These are phyloP conservation scores for Tuctoria greenei DNA, from an alignment of 176 grass and related monocot genomes.

Conservation along the genomic window DNA sequence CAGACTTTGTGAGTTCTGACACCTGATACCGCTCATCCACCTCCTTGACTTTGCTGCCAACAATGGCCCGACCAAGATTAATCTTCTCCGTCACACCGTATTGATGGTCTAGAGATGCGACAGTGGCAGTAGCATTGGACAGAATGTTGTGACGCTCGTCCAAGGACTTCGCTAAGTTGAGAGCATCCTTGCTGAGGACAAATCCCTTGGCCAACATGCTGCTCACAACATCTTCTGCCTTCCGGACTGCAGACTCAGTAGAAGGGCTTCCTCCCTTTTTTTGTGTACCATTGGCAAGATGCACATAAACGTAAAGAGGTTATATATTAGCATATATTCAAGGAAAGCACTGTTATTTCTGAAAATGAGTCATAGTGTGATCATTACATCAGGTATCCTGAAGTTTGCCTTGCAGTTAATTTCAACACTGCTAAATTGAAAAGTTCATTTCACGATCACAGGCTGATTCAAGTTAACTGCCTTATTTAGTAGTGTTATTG, in stretches of 20 bases:
- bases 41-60: slow-evolving; percentile 78
- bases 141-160: slow-evolving; percentile 82
- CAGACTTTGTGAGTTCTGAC: slow-evolving; percentile 68
- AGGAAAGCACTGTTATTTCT: neutral
- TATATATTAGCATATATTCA: slow-evolving; percentile 2
- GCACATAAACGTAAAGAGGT: slow-evolving; percentile 28
- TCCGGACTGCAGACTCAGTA: slow-evolving; percentile 64
- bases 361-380: neutral
- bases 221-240: slow-evolving; percentile 96
- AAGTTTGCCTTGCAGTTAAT: neutral
- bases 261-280: slow-evolving; percentile 47
- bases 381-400: neutral
- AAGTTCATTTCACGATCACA: neutral
- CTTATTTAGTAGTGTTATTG: neutral
- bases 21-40: slow-evolving; percentile 84
- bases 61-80: slow-evolving; percentile 61
- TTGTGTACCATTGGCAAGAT: slow-evolving; percentile 7
- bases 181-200: slow-evolving; percentile 87
- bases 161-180: slow-evolving; percentile 69
- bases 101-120: slow-evolving; percentile 70
- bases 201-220: slow-evolving; percentile 97
- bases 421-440: neutral
- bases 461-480: neutral
- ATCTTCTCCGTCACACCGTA: slow-evolving; percentile 87
- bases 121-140: slow-evolving; percentile 71